Base-by-base conservation (phyloP, 2,329 filamentous ascomycete genomes). In the Meredithiella fracta region DNA sequence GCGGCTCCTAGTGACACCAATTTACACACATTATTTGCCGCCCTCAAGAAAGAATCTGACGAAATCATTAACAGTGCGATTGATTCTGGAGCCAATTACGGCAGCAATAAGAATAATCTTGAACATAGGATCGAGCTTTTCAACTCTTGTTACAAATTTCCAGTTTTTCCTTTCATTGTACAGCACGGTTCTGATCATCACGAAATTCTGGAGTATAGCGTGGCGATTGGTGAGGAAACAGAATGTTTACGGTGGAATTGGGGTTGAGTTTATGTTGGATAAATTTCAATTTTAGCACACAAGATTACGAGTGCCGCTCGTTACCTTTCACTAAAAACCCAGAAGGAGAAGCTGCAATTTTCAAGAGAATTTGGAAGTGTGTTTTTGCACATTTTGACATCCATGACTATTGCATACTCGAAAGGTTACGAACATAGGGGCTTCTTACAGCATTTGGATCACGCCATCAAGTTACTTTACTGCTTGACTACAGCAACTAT, bases 161-260 rank as follows among this genome's bases (percentile, higher is more conserved):
- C 62, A 63, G 6, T 68, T 73, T 38, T 75, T 74, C 57, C 62
- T 74, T 6, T 71, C 72, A 0, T 38, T 60, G 0, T 57, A 62
- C 1, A 66, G 67, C 22, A 61, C 67, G 7, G 67, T 66, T 0
- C 66, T 70, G 0, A 73, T 70, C 2, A 64, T 65, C 1, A 58
- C 59, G 3, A 73, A 71, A 55, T 55, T 42, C 22, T 55, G 54
- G 54, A 23, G 22, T 22, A 53, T 53, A 31, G 34, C 37, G 3
- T 22, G 20, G 11, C 23, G 37, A 31, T 20, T 53, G 31, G 34
- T 53, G 5, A 53, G 11, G 49, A 51, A 31, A 9, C 49, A 53
- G 8, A 31, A 22, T 49, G 14, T 49, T 49, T 2, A 49, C 20
- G 34, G 14, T n/a, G 22, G 3, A 3, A 15, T 17, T 15, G 2